A percentile compares a stretch with the other conserved stretches of the same genome.
Conservation (phyloP, 345 rosid genomes). For the Combretum micranthum region DNA sequence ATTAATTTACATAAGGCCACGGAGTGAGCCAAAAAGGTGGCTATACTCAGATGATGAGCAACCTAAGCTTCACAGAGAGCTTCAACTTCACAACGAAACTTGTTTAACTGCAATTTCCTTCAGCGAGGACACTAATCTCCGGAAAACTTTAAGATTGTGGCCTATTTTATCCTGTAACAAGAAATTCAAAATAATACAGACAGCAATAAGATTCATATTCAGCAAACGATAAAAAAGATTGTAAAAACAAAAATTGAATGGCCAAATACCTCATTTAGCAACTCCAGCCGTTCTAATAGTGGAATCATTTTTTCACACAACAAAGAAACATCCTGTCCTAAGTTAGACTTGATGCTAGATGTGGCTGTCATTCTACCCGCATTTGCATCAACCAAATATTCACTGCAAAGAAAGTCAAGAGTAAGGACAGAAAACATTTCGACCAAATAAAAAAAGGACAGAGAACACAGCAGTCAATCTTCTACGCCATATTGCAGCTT, state of each 20-base stretch:
- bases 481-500: too few relatives aligned
- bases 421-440: not conserved
- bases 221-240: conserved; percentile 2
- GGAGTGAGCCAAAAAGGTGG: too few relatives aligned
- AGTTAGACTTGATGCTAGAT: conserved; percentile 34
- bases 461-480: not conserved
- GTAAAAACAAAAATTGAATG: conserved; percentile 1
- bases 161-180: conserved; percentile 69
- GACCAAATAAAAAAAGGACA: too few relatives aligned
- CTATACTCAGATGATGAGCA: too few relatives aligned
- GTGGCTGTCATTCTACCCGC: conserved; percentile 25
- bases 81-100: conserved; percentile 11
- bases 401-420: conserved; percentile 31
- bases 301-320: conserved; percentile 60
- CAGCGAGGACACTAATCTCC: conserved; percentile 61
- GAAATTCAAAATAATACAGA: conserved; percentile 3
- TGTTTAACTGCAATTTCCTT: conserved; percentile 70
- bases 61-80: not conserved
- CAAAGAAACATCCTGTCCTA: conserved; percentile 31
- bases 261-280: conserved; percentile 65
- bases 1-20: too few relatives aligned
- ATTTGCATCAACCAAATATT: conserved; percentile 24
- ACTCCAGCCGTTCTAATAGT: conserved; percentile 68
- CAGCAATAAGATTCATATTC: not conserved
- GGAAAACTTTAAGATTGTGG: conserved; percentile 69